phyloP scores from a whole-genome alignment of 2,329 filamentous ascomycete species.

The Chalaropsis ovoidea region DNA sequence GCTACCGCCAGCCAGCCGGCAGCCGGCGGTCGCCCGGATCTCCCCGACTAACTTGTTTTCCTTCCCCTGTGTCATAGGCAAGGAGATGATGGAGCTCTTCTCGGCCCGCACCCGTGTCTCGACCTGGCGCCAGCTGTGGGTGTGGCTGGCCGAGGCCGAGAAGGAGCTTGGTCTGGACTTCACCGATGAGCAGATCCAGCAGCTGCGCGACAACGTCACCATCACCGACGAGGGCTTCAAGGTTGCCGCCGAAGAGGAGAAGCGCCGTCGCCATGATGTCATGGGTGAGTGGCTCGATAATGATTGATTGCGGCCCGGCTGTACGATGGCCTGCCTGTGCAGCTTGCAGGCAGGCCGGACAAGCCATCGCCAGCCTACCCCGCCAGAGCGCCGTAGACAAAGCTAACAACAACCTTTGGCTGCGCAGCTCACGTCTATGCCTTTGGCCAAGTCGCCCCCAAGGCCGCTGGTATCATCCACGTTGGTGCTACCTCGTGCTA shows the following conservation, averaged over 20 bases:
- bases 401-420: conserved; percentile 39
- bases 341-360: not conserved
- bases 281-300: conserved; percentile 20
- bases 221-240: conserved; percentile 71
- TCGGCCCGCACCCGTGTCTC: conserved; percentile 62
- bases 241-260: conserved; percentile 66
- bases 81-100: conserved; percentile 72
- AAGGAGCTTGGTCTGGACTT: conserved; percentile 70
- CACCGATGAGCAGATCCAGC: conserved; percentile 59
- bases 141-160: conserved; percentile 72
- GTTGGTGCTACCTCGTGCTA: conserved; percentile 53
- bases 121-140: conserved; percentile 79
- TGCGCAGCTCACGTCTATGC: conserved; percentile 53
- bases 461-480: conserved; percentile 75
- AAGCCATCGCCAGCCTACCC: conserved; percentile 29
- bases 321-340: not conserved
- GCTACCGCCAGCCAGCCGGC: conserved; percentile 8
- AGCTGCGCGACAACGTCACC: conserved; percentile 64
- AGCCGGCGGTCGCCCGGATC: conserved; percentile 12
- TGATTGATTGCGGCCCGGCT: not conserved
- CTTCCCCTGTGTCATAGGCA: conserved; percentile 25
- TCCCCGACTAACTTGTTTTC: conserved; percentile 5
- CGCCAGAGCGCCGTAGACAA: conserved; percentile 36
- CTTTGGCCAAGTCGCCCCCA: conserved; percentile 62
- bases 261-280: conserved; percentile 48